Evolutionary conservation across 805 yeast species (phyloP), one percentile per base, ranked within the genome.

Genomic region (Teunomyces cretensis): DNA sequence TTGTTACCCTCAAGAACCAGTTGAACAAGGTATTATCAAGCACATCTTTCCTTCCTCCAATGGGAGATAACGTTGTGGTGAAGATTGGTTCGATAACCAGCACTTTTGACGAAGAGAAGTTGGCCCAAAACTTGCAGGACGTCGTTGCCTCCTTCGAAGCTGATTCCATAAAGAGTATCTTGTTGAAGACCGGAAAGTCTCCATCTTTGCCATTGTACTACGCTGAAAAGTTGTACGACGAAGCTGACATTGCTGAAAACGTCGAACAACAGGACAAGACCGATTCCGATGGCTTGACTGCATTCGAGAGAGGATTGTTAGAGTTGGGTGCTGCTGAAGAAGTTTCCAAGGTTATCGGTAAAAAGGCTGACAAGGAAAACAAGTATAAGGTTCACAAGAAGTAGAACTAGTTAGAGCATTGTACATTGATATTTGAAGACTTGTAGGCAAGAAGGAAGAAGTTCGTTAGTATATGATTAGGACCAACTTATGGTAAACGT

Each of bases 181-280:
- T 78, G 57, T 62, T 87, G 49, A 89, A 89, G 70, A 75, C 92
- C 9, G 69, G 74, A 46, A 64, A 67, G 33, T 88, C 96, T 15
- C 96, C 97, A 15, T 79, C 91, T 7, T 72, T 94, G 56, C 98
- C 99, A 37, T 72, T 94, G 48, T 94, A 74, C 67, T 80, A 83
- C 59, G 73, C 85, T 38, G 84, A 85, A 26, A 75, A 73, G 51
- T 60, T 84, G 42, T 76, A 65, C 59, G 56, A 61, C 30, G 83
- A 78, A 17, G 69, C 67, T 8, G 88, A 83, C 56, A 66, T 79
- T 33, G 62, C 67, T 7, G 67, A 64, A 9, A 72, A 41, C 5
- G 58, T 48, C 13, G 61, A 57, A 22, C 51, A 59, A n/a, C 48
- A 52, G 14, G 52, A 45, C 3, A 51, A 53, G 33, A 58, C 55